Evolutionary conservation across 2,329 filamentous ascomycete species (phyloP), one percentile per base, ranked within the genome.

Genomic region (Niveomyces coronatus): DNA sequence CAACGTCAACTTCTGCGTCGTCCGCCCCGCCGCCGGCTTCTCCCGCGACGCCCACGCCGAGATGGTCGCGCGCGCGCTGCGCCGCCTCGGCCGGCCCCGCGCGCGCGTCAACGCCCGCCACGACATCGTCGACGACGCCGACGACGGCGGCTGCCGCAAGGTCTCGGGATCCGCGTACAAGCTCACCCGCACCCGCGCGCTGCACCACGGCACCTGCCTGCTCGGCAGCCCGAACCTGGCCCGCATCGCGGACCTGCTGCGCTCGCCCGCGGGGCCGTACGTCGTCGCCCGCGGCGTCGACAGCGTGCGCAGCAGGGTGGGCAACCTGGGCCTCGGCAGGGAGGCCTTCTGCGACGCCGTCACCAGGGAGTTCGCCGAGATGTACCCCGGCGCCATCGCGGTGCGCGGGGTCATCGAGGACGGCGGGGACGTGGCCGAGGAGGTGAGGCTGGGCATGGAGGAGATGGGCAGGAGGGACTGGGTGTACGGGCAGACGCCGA

Each of bases 161-260:
- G 73, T 96, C 9, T 94, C 87, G 0, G 91, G 91, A 1, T 95
- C 87, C 1, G 91, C 91, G 9, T 98, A 94, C 63, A 96, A 96
- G 60, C 68, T 98, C 38, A 95, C 85, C 0, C 71, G 84, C 17
- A 65, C 76, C 34, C 73, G 89, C 31, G 82, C 87, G 7, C 67
- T 98, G 41, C 91, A 98, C 59, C 91, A 98, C 59, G 91, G 88
- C 7, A 98, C 91, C 0, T 91, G 87, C 51, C 68, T 98, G 30
- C 67, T 96, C 3, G 68, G 71, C 23, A 88, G 85, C 38, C 81
- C 82, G 2, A 84, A 94, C 53, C 64, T 96, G 29, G 57, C 64
- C 20, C 61, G 67, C 28, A 82, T 96, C 19, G 76, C 79, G 2
- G 61, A 70, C 3, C 76, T 89, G 51, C 60, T 98, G 46, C 71